A percentile compares a stretch with the other conserved stretches of the same genome.
Conservation (phyloP, 192 early-diverging fungal genomes). For the Coemansia sp. region DNA sequence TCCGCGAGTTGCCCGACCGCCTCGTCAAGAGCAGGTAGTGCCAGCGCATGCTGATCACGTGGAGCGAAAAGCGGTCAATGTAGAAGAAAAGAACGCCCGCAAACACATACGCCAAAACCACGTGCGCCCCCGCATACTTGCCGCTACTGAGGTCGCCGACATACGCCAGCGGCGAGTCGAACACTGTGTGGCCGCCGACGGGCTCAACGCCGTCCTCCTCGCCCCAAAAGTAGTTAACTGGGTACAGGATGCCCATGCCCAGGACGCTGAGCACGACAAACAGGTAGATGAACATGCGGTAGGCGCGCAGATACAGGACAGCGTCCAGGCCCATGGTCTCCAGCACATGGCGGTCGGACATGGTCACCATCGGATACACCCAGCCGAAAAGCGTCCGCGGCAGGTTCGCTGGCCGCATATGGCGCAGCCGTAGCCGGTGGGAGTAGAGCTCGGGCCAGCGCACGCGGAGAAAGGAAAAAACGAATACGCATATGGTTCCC, state of each 20-base stretch:
- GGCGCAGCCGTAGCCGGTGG: constrained; percentile 49
- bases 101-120: constrained; percentile 45
- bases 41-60: constrained; percentile 53
- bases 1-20: constrained; percentile 55
- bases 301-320: constrained; percentile 43
- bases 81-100: constrained; percentile 45
- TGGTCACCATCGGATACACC: constrained; percentile 46
- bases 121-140: constrained; percentile 33
- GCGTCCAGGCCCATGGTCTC: constrained; percentile 55
- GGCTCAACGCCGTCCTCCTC: constrained; percentile 1
- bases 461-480: constrained; percentile 49
- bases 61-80: constrained; percentile 51
- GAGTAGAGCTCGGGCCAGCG: constrained; percentile 54
- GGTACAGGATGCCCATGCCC: constrained; percentile 45
- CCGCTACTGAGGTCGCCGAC: constrained; percentile 22
- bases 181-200: constrained; percentile 26
- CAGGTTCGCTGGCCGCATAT: constrained; percentile 47
- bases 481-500: constrained; percentile 31
- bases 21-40: constrained; percentile 51
- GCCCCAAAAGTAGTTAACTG: constrained; percentile 45
- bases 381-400: constrained; percentile 51
- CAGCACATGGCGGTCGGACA: constrained; percentile 51
- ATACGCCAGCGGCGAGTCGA: constrained; percentile 40
- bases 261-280: constrained; percentile 32
- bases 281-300: constrained; percentile 54